Evolutionary conservation across 164 flowering plant genomes (phyloP).

Genomic region (Liriodendron chinense): DNA sequence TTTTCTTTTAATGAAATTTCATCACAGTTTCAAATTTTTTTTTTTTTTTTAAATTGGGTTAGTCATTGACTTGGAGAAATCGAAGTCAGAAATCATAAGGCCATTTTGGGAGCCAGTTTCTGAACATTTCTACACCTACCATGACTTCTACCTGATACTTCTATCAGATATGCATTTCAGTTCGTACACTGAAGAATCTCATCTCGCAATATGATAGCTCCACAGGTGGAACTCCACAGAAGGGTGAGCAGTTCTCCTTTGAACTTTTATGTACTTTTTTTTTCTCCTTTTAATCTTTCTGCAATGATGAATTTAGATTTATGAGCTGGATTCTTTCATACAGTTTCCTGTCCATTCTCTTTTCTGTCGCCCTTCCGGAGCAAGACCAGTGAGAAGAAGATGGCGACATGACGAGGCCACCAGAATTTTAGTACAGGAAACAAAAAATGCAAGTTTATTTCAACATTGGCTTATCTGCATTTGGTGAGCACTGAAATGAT

Average conservation of each 20-base stretch:
- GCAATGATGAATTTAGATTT: not conserved
- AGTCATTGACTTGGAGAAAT: no score
- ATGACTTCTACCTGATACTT: not conserved
- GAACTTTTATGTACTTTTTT: not conserved
- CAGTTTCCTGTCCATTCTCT: conserved; percentile 82
- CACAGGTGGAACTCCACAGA: conserved; percentile 36
- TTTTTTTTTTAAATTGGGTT: no score
- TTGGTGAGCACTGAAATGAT: not conserved
- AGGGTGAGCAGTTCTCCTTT: no score
- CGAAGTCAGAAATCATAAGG: no score
- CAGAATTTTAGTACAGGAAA: not conserved
- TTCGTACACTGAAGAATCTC: conserved; percentile 70
- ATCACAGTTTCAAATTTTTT: no score
- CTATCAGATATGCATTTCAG: conserved; percentile 32
- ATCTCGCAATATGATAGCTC: conserved; percentile 76
- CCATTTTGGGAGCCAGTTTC: no score
- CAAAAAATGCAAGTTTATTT: not conserved
- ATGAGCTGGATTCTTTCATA: conserved; percentile 13
- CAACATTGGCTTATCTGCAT: not conserved
- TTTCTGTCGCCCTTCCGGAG: conserved; percentile 79
- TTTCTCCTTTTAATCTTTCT: not conserved
- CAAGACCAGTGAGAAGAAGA: conserved; percentile 72
- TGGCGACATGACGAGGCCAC: conserved; percentile 20
- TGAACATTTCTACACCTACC: no score
- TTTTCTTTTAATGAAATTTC: no score